Evolutionary conservation across 164 flowering plant genomes (phyloP).

Genomic region (Chloranthus sessilifolius): DNA sequence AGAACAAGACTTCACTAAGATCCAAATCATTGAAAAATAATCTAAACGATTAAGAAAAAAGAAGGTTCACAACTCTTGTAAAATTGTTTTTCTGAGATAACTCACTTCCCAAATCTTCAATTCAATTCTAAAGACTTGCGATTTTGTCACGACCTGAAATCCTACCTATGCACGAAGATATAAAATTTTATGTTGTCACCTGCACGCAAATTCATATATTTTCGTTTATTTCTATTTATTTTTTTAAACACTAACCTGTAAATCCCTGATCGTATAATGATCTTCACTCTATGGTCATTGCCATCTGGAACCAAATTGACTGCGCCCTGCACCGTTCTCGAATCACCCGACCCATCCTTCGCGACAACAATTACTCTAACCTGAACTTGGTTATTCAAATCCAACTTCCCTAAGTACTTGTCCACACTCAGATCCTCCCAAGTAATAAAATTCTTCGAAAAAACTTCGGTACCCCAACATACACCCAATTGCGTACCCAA

Average conservation of each 20-base stretch:
- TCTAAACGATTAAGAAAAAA: too few species aligned
- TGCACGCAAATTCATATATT: too few species aligned
- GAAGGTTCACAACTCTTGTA: too few species aligned
- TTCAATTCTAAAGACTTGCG: too few species aligned
- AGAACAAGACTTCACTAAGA: too few species aligned
- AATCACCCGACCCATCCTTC: constrained; percentile 53
- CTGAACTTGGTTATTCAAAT: neutral
- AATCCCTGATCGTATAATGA: constrained; percentile 63
- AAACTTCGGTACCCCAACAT: neutral
- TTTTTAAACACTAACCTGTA: constrained; percentile 77
- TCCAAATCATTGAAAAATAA: too few species aligned
- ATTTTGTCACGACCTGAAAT: too few species aligned
- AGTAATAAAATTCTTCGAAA: constrained; percentile 24
- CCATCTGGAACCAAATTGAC: constrained; percentile 60
- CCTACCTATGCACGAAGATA: too few species aligned
- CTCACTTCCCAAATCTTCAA: too few species aligned
- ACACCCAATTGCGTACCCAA: constrained; percentile 1
- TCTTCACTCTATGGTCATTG: constrained; percentile 53
- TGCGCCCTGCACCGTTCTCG: constrained; percentile 67
- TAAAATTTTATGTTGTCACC: too few species aligned
- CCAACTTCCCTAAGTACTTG: constrained; percentile 4
- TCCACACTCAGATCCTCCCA: constrained; percentile 63
- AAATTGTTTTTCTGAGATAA: too few species aligned
- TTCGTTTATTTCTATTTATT: too few species aligned
- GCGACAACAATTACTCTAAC: constrained; percentile 59